Evolutionary conservation across 2,329 filamentous ascomycete species (phyloP), one percentile per base, ranked within the genome.

Genomic region (Xylaria sp.): DNA sequence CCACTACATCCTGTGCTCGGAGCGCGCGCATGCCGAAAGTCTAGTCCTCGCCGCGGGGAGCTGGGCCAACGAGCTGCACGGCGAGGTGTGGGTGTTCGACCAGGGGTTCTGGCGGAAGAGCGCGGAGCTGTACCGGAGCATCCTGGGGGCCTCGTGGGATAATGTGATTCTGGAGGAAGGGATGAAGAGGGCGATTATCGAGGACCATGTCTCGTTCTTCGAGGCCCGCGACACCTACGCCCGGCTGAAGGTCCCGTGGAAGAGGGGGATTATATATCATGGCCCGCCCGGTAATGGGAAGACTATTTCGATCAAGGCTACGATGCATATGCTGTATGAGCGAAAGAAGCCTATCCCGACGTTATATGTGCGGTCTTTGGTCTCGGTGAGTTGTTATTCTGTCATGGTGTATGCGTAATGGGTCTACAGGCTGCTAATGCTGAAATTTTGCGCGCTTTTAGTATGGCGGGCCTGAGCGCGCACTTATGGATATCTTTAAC

Each of bases 291-390:
- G 83, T 0, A 92, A 92, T 68, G 90, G 90, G 12, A 92, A 92
- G 81, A 92, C 90, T 0, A 90, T 92, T 73, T 88, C 86, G 41
- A 89, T 92, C 80, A 92, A 92, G 79, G 90, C 90, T 0, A 87
- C 89, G 74, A 92, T 92, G 88, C 85, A 91, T 73, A 85, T 84
- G 67, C 82, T 92, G 0, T 89, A 87, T 72, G 79, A 83, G 23
- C 83, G 85, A 23, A 81, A 84, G 31, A 80, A 85, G 0, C 81
- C 86, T 0, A 77, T 91, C 0, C 88, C 89, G 1, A 89, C 88
- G 0, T 80, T 90, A 4, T 91, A 91, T 75, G 90, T 92, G 60
- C 86, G 88, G 46, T 65, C 78, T 7, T 76, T 84, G n/a, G 67
- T 71, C 2, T 82, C 81, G 34, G 81, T 83, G 73, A 69, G 81